Conservation (phyloP, 164 flowering plant genomes). For the Umbellularia californica region DNA sequence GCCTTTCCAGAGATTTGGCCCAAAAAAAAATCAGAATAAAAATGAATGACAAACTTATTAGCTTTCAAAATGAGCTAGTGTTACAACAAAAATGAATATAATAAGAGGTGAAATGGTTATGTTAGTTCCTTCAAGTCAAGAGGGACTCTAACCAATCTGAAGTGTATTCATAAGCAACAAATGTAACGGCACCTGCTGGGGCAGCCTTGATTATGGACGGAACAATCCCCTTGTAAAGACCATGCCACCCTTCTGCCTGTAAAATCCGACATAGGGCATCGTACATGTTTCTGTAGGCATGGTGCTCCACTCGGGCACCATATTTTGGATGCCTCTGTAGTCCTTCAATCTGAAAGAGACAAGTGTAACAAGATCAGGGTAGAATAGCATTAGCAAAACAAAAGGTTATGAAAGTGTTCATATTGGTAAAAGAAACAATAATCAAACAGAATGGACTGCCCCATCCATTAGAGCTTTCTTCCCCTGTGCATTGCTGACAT, state of each 20-base stretch:
- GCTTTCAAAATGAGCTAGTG: neutral
- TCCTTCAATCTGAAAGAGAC: conserved; percentile 71
- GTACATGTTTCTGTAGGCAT: conserved; percentile 67
- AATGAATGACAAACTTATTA: neutral
- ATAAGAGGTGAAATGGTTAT: neutral
- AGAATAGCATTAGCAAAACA: neutral
- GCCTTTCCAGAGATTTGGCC: too few relatives aligned
- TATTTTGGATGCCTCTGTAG: conserved; percentile 80
- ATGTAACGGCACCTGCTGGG: conserved; percentile 97
- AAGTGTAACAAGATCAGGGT: too few relatives aligned
- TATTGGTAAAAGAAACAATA: neutral
- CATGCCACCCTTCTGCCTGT: conserved; percentile 65
- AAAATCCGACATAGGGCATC: conserved; percentile 58
- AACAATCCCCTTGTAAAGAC: conserved; percentile 88
- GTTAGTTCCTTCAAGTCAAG: conserved; percentile 27
- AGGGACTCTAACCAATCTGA: conserved; percentile 76
- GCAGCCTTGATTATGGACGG: conserved; percentile 97
- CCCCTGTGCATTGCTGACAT: too few relatives aligned
- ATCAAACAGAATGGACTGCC: too few relatives aligned
- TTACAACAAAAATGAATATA: neutral
- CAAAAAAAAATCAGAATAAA: too few relatives aligned
- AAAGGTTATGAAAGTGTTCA: too few relatives aligned
- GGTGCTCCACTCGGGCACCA: conserved; percentile 77
- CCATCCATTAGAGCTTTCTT: too few relatives aligned
- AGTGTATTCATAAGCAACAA: conserved; percentile 76